Evolutionary conservation across 495 filamentous ascomycete genomes (phyloP).

Genomic region (Aspergillus olivimuriae): DNA sequence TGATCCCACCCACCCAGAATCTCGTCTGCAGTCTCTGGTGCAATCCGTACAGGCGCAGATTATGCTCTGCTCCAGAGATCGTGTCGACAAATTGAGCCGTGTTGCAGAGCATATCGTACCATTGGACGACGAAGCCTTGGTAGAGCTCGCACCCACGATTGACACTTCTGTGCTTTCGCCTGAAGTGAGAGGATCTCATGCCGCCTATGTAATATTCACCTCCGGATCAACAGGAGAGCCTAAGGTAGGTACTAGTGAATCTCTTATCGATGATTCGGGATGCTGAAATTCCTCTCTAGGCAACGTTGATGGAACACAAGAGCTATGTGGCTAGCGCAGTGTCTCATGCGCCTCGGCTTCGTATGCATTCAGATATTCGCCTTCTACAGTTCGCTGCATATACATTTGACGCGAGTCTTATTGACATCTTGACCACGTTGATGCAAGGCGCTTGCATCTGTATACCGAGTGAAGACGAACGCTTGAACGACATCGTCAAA

Average conservation of each 20-base stretch:
- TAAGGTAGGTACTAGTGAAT: slow-evolving; percentile 28
- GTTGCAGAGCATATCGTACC: slow-evolving; percentile 30
- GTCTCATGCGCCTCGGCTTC: slow-evolving; percentile 37
- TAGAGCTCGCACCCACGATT: slow-evolving; percentile 16
- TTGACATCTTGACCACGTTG: slow-evolving; percentile 36
- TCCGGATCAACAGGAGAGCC: slow-evolving; percentile 47
- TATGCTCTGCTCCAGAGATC: slow-evolving; percentile 47
- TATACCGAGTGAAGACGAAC: slow-evolving; percentile 44
- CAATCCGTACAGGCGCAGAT: slow-evolving; percentile 35
- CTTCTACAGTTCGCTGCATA: slow-evolving; percentile 48
- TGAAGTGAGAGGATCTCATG: slow-evolving; percentile 29
- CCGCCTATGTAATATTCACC: slow-evolving; percentile 42
- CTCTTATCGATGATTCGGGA: background rate
- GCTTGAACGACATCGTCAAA: slow-evolving; percentile 41
- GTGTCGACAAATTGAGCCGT: slow-evolving; percentile 18
- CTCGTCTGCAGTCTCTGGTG: slow-evolving; percentile 42
- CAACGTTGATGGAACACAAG: slow-evolving; percentile 42
- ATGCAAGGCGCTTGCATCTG: slow-evolving; percentile 42
- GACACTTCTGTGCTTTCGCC: slow-evolving; percentile 19
- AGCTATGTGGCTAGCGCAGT: slow-evolving; percentile 37
- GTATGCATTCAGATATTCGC: slow-evolving; percentile 23
- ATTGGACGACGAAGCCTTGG: slow-evolving; percentile 26
- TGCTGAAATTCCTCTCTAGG: slow-evolving; percentile 15
- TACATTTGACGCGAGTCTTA: slow-evolving; percentile 45
- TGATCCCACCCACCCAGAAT: slow-evolving; percentile 50